These are phyloP conservation scores for Vitellaria paradoxa DNA, from an alignment of 179 eudicot species.

Conservation along the genomic window DNA sequence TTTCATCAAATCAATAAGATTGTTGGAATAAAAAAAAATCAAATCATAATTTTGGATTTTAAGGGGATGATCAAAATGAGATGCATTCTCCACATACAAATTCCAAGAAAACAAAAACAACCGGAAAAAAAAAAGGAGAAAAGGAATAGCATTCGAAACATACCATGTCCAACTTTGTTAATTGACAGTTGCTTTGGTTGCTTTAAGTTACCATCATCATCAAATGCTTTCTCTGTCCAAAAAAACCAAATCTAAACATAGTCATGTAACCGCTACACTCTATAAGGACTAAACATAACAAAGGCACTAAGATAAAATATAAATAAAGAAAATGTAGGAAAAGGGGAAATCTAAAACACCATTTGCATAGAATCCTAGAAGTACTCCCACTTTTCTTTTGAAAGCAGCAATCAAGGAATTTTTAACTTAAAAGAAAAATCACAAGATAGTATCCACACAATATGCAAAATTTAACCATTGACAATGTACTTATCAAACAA, in stretches of 20 bases:
- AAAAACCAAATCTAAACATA: constrained; percentile 10
- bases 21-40: background rate
- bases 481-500: background rate
- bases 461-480: too few relatives aligned
- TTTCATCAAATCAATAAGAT: background rate
- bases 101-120: background rate
- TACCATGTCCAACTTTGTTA: constrained; percentile 99
- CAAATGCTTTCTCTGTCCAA: constrained; percentile 84
- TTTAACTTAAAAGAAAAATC: background rate
- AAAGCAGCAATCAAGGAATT: background rate
- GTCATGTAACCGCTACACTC: background rate
- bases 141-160: constrained; percentile 11
- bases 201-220: constrained; percentile 75
- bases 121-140: background rate
- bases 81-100: background rate
- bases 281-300: background rate
- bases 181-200: constrained; percentile 90
- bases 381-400: background rate
- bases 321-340: background rate
- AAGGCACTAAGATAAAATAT: background rate
- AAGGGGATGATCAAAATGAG: background rate
- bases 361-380: background rate
- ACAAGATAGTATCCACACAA: too few relatives aligned
- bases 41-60: background rate
- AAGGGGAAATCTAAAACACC: background rate